phyloP scores from a whole-genome alignment of 1,284 basidiomycete genomes.

The Trametes versicolor region DNA sequence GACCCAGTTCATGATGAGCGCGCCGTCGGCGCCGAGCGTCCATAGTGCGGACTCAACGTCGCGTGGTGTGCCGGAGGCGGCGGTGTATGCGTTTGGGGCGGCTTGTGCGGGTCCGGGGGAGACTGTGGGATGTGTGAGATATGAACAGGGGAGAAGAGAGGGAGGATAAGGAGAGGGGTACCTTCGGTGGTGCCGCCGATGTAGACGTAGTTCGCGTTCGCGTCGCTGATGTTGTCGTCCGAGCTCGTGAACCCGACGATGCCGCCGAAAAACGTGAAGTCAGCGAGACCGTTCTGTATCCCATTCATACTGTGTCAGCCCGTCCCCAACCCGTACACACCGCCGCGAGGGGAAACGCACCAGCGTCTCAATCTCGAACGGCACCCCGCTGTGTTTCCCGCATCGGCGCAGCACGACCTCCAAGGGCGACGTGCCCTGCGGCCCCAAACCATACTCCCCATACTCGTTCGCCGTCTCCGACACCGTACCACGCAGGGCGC shows the following conservation, averaged over 20 bases:
- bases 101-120: slow-evolving; percentile 24
- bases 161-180: not conserved
- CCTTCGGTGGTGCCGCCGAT: slow-evolving; percentile 16
- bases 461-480: slow-evolving; percentile 25
- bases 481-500: not conserved
- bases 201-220: slow-evolving; percentile 34
- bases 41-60: slow-evolving; percentile 38
- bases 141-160: not conserved
- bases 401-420: slow-evolving; percentile 21
- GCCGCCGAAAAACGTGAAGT: slow-evolving; percentile 31
- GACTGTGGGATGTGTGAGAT: slow-evolving; percentile 13
- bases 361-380: slow-evolving; percentile 22
- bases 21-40: slow-evolving; percentile 22
- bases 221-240: slow-evolving; percentile 15
- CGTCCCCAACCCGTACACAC: no score
- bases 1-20: slow-evolving; percentile 32
- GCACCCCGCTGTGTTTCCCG: not conserved
- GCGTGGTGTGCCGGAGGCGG: slow-evolving; percentile 22
- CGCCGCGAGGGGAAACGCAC: not conserved
- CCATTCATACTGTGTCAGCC: no score
- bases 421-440: slow-evolving; percentile 22
- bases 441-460: slow-evolving; percentile 36
- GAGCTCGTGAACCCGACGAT: slow-evolving; percentile 31
- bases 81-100: slow-evolving; percentile 33
- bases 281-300: slow-evolving; percentile 32